Conservation (phyloP, 108 stramenopile species). For the Fragilaria crotonensis region DNA sequence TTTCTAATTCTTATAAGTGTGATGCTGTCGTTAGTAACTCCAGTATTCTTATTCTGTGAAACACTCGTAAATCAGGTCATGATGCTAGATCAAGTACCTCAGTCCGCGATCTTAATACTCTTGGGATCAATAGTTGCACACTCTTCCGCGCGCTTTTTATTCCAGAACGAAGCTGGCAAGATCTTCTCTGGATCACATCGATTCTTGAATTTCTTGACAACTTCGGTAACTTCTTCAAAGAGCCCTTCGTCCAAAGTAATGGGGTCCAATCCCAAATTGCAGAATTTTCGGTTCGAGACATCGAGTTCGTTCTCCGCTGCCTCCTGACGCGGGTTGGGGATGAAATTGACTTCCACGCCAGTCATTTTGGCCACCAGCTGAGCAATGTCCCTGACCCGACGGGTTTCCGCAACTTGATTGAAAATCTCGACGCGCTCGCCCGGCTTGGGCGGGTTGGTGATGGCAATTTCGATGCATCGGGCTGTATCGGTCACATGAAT, state of each 20-base stretch:
- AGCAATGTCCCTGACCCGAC: constrained; percentile 94
- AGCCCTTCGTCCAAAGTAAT: constrained; percentile 84
- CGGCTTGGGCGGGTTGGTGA: constrained; percentile 89
- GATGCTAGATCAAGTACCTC: too few species aligned
- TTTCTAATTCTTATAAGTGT: too few species aligned
- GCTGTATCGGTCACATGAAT: constrained; percentile 97
- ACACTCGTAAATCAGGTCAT: too few species aligned
- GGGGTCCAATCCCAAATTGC: constrained; percentile 89
- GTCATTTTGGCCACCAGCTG: constrained; percentile 87
- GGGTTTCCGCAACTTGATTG: constrained; percentile 96
- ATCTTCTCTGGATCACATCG: constrained; percentile 91
- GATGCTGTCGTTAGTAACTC: too few species aligned
- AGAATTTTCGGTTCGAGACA: constrained; percentile 93
- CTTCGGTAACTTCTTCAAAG: constrained; percentile 91
- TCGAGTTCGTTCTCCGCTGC: constrained; percentile 97
- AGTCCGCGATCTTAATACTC: constrained; percentile 63
- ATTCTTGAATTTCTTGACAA: constrained; percentile 90
- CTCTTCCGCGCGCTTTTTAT: constrained; percentile 84
- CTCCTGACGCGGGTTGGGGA: constrained; percentile 96
- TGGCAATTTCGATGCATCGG: constrained; percentile 93
- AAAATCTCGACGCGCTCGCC: constrained; percentile 95
- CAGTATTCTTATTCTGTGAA: too few species aligned
- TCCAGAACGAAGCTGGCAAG: constrained; percentile 94
- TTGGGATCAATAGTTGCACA: constrained; percentile 68
- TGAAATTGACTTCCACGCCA: constrained; percentile 83